Evolutionary conservation across 208 protist genomes (phyloP), one percentile per base, ranked within the genome.

Genomic region (Borovskyia barvae): DNA sequence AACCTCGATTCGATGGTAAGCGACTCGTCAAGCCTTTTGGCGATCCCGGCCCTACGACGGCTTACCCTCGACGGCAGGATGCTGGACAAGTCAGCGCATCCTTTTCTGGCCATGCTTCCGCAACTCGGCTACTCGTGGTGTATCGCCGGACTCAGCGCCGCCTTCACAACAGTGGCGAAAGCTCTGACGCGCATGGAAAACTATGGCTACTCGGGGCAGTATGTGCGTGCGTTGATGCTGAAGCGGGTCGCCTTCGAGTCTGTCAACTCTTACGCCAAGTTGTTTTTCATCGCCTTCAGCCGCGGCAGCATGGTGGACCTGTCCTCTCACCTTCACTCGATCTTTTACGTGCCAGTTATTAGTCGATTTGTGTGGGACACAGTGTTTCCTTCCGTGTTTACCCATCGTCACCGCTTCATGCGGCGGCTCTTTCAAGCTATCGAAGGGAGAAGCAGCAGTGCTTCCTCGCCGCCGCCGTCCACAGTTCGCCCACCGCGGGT

Each of bases 231-330:
- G 11, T 55, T 90, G 36, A 88, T 72, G 50, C 56, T 80, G 47
- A 92, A 92, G 72, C 70, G 78, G 0, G 75, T 88, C 8, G 49
- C 60, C 25, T 85, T 92, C 39, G 82, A 92, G 48, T 72, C 82
- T 32, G 48, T 88, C 45, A 85, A 90, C 76, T 77, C 70, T 3
- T 90, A 87, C 67, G 61, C 55, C 3, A 80, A 78, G 53, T 62
- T 92, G 4, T 59, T 92, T 60, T 86, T 76, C 43, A 51, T 92
- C 15, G 72, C 70, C 19, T 84, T 92, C 56, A 56, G 78, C 7
- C 80, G 79, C 9, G 46, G 60, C 41, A 59, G 76, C 60, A 71
- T 85, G 40, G 35, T 58, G 15, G 69, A 85, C 56, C 74, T 91
- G 29, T 48, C 68, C 2, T 56, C 57, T 5, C 53, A 69, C 28